A percentile compares a stretch with the other conserved stretches of the same genome.
Conservation (phyloP, 2,329 filamentous ascomycete genomes). For the Pseudopithomyces chartarum region DNA sequence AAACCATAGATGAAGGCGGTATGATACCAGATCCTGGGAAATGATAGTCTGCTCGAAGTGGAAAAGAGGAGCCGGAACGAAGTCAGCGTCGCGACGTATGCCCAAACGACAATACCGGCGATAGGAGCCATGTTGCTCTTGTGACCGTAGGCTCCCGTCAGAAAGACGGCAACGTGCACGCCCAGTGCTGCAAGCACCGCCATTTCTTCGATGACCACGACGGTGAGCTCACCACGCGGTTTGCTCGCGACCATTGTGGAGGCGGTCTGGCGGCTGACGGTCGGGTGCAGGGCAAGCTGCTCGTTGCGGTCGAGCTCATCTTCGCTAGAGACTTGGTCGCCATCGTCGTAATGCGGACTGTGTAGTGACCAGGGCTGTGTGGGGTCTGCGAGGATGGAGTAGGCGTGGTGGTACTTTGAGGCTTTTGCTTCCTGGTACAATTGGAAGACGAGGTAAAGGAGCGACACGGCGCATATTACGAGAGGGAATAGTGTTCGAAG, state of each 20-base stretch:
- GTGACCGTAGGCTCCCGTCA: slow-evolving; percentile 63
- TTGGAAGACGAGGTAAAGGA: slow-evolving; percentile 68
- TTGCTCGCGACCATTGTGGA: slow-evolving; percentile 72
- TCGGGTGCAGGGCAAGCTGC: slow-evolving; percentile 60
- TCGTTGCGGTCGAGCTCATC: slow-evolving; percentile 65
- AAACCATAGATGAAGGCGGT: slow-evolving; percentile 81
- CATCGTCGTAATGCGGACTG: slow-evolving; percentile 34
- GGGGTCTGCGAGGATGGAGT: slow-evolving; percentile 60
- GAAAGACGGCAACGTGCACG: slow-evolving; percentile 69
- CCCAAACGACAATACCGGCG: slow-evolving; percentile 74
- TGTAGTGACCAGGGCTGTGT: slow-evolving; percentile 45
- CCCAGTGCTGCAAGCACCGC: slow-evolving; percentile 74
- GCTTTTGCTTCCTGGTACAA: slow-evolving; percentile 59
- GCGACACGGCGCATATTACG: slow-evolving; percentile 70
- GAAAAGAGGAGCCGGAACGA: slow-evolving; percentile 71
- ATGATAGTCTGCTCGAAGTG: slow-evolving; percentile 63
- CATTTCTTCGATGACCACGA: slow-evolving; percentile 75
- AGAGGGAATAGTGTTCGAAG: slow-evolving; percentile 81
- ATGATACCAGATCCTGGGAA: slow-evolving; percentile 88
- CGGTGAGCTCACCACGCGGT: slow-evolving; percentile 72
- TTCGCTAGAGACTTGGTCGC: slow-evolving; percentile 52
- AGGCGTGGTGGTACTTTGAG: slow-evolving; percentile 61
- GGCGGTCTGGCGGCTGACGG: slow-evolving; percentile 55
- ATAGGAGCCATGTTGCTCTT: slow-evolving; percentile 65
- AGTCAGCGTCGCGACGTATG: slow-evolving; percentile 77